These are phyloP conservation scores for Puccinellia tenuiflora DNA, from an alignment of 176 grass and related monocot species.

Conservation along the genomic window DNA sequence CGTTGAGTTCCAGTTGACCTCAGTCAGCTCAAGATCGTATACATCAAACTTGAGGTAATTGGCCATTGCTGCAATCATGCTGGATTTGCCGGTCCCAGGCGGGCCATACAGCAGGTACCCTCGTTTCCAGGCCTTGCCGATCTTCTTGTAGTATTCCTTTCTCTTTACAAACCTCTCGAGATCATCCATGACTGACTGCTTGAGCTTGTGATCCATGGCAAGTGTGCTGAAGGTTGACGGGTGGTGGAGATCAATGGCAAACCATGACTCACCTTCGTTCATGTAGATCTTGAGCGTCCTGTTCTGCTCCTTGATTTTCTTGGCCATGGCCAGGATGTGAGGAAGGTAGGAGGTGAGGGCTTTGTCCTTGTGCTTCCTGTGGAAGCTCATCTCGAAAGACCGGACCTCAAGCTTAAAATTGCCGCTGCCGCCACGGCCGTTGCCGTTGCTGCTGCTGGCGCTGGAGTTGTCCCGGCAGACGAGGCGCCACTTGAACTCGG, in stretches of 20 bases:
- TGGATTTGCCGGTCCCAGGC: constrained; percentile 88
- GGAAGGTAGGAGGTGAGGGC: constrained; percentile 61
- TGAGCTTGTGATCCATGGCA: constrained; percentile 61
- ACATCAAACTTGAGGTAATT: constrained; percentile 94
- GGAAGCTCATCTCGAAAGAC: constrained; percentile 75
- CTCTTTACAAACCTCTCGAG: constrained; percentile 66
- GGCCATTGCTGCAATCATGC: constrained; percentile 85
- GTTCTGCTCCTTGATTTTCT: constrained; percentile 59
- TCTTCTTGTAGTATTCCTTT: constrained; percentile 82
- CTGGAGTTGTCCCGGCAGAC: constrained; percentile 40
- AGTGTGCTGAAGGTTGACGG: constrained; percentile 74
- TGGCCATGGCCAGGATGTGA: constrained; percentile 50
- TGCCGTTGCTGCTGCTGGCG: background rate
- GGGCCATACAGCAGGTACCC: constrained; percentile 86
- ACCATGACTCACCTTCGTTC: constrained; percentile 72
- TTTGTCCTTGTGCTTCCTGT: constrained; percentile 69
- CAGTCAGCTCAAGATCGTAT: constrained; percentile 88
- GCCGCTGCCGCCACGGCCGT: constrained; percentile 15
- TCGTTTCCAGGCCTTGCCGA: constrained; percentile 89
- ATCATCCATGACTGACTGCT: constrained; percentile 64
- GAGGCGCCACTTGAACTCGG: constrained; percentile 78
- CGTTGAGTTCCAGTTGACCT: constrained; percentile 58
- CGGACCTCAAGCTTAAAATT: constrained; percentile 36
- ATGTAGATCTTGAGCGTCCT: constrained; percentile 76
- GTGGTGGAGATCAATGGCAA: constrained; percentile 69